Evolutionary conservation across 768 basidiomycete genomes (phyloP).

Genomic region (Psilocybe subaeruginosa): DNA sequence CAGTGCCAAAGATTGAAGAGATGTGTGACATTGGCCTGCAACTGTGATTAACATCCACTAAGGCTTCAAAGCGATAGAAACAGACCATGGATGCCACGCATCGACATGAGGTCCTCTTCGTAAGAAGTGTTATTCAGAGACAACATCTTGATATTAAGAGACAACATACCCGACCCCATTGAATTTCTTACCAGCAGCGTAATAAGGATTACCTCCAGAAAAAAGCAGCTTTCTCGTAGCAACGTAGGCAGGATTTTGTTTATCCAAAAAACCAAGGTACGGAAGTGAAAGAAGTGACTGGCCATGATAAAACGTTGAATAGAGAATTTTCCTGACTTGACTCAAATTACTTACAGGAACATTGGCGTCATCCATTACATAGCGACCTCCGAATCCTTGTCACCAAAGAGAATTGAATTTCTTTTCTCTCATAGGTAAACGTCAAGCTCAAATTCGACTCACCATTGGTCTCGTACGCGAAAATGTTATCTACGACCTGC

Average conservation of each 20-base stretch:
- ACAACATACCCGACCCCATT: constrained; percentile 65
- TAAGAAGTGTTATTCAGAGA: background rate
- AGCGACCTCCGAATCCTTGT: constrained; percentile 65
- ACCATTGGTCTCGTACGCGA: constrained; percentile 83
- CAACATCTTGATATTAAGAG: background rate
- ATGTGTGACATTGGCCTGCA: constrained; percentile 81
- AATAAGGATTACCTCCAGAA: constrained; percentile 73
- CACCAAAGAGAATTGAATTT: background rate
- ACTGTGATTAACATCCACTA: constrained; percentile 1
- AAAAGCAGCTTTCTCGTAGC: constrained; percentile 66
- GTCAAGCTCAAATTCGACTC: constrained; percentile 1
- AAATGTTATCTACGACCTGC: constrained; percentile 64
- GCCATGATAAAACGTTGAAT: background rate
- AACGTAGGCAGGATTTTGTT: constrained; percentile 56
- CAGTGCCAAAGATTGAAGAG: constrained; percentile 72
- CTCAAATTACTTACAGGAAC: constrained; percentile 59
- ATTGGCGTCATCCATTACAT: constrained; percentile 87
- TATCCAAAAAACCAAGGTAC: constrained; percentile 77
- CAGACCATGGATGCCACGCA: constrained; percentile 71
- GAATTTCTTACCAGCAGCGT: constrained; percentile 61
- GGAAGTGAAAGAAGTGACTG: constrained; percentile 80
- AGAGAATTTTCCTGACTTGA: background rate
- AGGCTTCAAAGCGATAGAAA: background rate
- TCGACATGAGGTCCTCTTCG: constrained; percentile 76
- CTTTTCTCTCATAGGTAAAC: background rate